phyloP scores from a whole-genome alignment of 306 rosid genomes.

The Corylus heterophylla region DNA sequence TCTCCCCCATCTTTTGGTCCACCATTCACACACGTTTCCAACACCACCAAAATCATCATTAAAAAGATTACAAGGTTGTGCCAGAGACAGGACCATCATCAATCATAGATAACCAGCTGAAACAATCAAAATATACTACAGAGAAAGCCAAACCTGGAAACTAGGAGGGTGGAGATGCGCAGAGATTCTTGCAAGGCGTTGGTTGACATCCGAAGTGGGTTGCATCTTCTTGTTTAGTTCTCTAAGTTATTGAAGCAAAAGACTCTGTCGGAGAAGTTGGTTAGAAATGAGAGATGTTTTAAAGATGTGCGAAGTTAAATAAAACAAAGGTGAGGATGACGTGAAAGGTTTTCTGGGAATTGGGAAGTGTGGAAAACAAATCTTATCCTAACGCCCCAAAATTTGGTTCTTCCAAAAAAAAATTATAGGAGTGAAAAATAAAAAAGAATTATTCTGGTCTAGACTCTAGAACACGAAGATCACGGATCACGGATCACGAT shows the following conservation, averaged over 20 bases:
- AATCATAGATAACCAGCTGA: too few species aligned
- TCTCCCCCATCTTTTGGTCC: conserved; percentile 45
- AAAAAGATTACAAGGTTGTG: too few species aligned
- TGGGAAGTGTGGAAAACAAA: conserved; percentile 40
- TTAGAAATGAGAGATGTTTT: background rate
- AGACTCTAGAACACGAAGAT: background rate
- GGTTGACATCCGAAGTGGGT: conserved; percentile 38
- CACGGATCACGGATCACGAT: background rate
- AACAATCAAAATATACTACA: background rate
- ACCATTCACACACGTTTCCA: conserved; percentile 5
- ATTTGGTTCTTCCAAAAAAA: background rate
- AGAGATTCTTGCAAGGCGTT: conserved; percentile 66
- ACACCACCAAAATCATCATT: background rate
- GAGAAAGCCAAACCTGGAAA: conserved; percentile 41
- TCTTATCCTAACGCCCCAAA: conserved; percentile 15
- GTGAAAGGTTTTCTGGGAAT: conserved; percentile 19
- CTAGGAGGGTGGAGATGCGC: conserved; percentile 59
- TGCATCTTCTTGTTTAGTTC: conserved; percentile 24
- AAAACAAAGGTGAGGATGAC: conserved; percentile 22
- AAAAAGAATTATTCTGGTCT: background rate
- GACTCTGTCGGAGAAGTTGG: background rate
- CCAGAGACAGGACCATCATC: too few species aligned
- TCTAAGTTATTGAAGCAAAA: background rate
- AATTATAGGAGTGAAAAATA: background rate
- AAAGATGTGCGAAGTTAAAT: background rate